Base-by-base conservation (phyloP, 805 yeast genomes). In the Starmerella gropengiesseri region DNA sequence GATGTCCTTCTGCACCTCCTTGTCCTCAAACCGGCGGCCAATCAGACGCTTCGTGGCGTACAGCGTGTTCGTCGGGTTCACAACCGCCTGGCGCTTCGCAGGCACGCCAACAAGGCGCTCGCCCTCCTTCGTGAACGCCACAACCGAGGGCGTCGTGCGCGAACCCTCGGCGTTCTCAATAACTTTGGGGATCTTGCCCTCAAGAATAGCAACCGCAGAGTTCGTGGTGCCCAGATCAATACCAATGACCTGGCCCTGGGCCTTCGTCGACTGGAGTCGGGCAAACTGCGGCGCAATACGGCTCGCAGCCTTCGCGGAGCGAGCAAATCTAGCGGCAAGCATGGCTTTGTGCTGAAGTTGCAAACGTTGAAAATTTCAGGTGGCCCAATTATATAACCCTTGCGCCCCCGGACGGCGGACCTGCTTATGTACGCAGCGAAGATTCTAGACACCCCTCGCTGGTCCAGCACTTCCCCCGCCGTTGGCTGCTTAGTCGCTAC, bases 81-180 rank as follows among this genome's bases (percentile, higher is more conserved):
- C 85, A 41, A 85, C 87, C 48, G 95, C 93, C 69, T 86, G 96
- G 62, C 95, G 82, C 72, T 86, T 87, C 57, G 96, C 96, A 52
- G 93, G 85, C 47, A 79, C 83, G 67, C 96, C 96, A 48, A 86
- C 94, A 48, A 86, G 69, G 60, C 94, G 78, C 68, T 83, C 94
- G 47, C 89, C 91, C 47, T 81, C 91, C 63, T 80, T 78, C 53
- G 91, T 81, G 75, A 86, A 86, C 42, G 95, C 95, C 47, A 86
- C 95, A 33, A 86, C 84, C 27, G 96, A 87, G 25, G 96, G 95
- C 17, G 95, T 85, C 40, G 93, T 78, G 56, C 85, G 71, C 37
- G 74, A 69, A 62, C 87, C 87, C 64, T 78, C 83, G 47, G 75
- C 63, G 69, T 82, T 81, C 65, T 83, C 93, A 47, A 82, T 67